These are phyloP conservation scores for Ogataea zsoltii DNA, from an alignment of 805 yeast species.

Conservation along the genomic window DNA sequence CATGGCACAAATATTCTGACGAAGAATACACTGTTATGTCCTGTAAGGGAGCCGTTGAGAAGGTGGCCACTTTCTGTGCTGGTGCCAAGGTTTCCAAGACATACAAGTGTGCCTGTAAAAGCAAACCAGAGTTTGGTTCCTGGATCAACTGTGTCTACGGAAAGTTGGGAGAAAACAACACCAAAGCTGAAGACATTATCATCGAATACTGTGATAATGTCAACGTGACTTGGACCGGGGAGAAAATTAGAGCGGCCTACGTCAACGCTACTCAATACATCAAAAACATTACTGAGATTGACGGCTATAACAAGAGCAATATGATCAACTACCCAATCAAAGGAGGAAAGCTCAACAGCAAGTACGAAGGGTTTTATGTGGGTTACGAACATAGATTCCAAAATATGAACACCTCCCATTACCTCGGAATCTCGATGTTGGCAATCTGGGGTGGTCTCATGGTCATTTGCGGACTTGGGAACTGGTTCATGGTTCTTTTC, in stretches of 20 bases:
- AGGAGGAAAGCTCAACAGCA: conserved; percentile 22
- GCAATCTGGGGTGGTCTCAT: conserved; percentile 51
- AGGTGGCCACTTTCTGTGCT: conserved; percentile 23
- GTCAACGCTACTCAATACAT: conserved; percentile 43
- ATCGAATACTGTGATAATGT: conserved; percentile 20
- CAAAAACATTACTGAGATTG: conserved; percentile 31
- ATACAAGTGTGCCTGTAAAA: conserved; percentile 29
- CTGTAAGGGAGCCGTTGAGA: conserved; percentile 25
- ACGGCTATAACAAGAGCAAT: conserved; percentile 34
- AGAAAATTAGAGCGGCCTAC: conserved; percentile 37
- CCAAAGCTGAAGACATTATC: conserved; percentile 24
- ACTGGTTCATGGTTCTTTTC: conserved; percentile 41
- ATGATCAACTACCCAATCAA: conserved; percentile 39
- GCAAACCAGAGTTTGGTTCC: conserved; percentile 30
- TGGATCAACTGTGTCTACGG: conserved; percentile 29
- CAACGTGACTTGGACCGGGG: conserved; percentile 33
- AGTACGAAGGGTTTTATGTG: conserved; percentile 26
- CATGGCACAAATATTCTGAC: conserved; percentile 19
- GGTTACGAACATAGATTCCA: conserved; percentile 34
- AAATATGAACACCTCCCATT: conserved; percentile 43
- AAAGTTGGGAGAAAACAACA: conserved; percentile 12
- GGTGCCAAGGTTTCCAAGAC: conserved; percentile 5
- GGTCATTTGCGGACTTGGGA: conserved; percentile 41
- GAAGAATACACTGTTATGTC: conserved; percentile 19
- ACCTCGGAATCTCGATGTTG: conserved; percentile 46